Conservation (phyloP, 179 eudicot genomes). For the Spinacia oleracea region DNA sequence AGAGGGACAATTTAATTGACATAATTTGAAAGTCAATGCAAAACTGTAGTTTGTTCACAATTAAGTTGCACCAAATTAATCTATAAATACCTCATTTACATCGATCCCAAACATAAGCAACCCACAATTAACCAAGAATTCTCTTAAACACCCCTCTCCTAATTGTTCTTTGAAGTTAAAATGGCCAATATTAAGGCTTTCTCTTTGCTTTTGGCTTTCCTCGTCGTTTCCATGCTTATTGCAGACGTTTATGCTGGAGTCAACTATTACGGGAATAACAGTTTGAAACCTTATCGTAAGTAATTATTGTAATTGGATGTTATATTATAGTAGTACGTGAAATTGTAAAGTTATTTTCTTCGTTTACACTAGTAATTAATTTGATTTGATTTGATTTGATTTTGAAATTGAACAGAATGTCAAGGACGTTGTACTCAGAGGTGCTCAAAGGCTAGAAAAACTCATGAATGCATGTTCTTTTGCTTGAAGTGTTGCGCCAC, state of each 20-base stretch:
- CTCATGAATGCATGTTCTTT: constrained; percentile 34
- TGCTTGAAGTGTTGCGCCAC: constrained; percentile 40
- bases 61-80: not conserved
- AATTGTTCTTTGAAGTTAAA: not conserved
- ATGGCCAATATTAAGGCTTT: constrained; percentile 26
- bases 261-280: constrained; percentile 17
- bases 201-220: constrained; percentile 20
- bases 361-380: not conserved
- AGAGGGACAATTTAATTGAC: not conserved
- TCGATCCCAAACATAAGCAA: constrained; percentile 9
- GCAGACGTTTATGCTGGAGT: constrained; percentile 18
- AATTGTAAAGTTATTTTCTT: not conserved
- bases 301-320: not conserved
- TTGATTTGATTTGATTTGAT: not conserved
- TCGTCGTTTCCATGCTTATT: constrained; percentile 25
- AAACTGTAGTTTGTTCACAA: not conserved
- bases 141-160: too few species aligned
- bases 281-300: constrained; percentile 28
- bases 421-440: constrained; percentile 21
- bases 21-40: not conserved
- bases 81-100: constrained; percentile 29
- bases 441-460: constrained; percentile 32
- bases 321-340: not conserved
- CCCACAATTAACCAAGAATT: not conserved
- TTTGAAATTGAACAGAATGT: constrained; percentile 29